Base-by-base conservation (phyloP, 2,329 filamentous ascomycete genomes). In the Fusarium chuoi region DNA sequence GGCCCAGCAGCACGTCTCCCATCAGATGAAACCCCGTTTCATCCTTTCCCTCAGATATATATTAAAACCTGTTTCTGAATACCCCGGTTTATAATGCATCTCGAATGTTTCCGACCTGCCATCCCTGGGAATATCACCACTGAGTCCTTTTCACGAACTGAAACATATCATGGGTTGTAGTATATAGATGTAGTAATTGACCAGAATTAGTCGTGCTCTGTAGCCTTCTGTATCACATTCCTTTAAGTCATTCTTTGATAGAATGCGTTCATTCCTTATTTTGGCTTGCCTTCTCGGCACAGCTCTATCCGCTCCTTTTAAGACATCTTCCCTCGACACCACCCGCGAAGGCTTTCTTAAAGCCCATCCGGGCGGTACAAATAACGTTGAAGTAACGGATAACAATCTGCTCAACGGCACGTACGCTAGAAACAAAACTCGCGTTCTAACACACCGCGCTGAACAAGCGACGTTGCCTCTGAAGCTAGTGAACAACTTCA, bases 401-500 rank as follows among this genome's bases (percentile, higher is more conserved):
- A 68, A 81, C 8, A 85, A 86, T 64, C 82, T 82, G 1, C 71
- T 86, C 44, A 84, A 85, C 63, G 80, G 82, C 14, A 83, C 84
- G 11, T 65, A 69, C 20, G 71, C 78, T n/a, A 68, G 73, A 22
- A 65, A 68, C 14, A 52, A 67, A 36, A 65, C 75, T 2, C 62
- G 42, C 7, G 28, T 68, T 8, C 15, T 74, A 6, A 44, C 62
- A 3, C 38, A 26, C 3, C 49, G 58, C 5, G 69, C 65, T 13
- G 39, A 74, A 20, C 49, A 66, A 9, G 70, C 66, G 5, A 38
- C 66, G 6, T 62, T 84, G 13, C 77, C 78, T 1, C 36, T 84
- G 3, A 68, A 80, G 39, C 73, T 88, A 12, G 79, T 85, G 70
- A 87, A 87, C 77, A 87, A 86, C 70, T 81, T 85, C 46, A 70